Evolutionary conservation across 2,329 filamentous ascomycete species (phyloP).

Genomic region (Neurospora sp.): DNA sequence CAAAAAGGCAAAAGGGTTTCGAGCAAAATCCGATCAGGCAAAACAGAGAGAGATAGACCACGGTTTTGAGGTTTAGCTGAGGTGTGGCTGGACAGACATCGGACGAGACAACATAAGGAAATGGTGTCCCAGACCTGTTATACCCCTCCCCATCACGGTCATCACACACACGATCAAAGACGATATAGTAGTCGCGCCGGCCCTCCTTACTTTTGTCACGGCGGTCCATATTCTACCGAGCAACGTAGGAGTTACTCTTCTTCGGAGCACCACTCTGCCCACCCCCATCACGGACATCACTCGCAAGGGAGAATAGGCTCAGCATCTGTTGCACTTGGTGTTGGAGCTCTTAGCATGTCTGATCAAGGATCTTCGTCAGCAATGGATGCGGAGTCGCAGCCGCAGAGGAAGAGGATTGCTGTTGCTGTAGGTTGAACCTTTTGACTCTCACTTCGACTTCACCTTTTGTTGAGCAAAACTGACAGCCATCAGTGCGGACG

Average conservation of each 20-base stretch:
- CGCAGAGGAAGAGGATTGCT: slow-evolving; percentile 47
- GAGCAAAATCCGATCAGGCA: background rate
- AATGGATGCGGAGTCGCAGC: slow-evolving; percentile 30
- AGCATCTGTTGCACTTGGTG: slow-evolving; percentile 9
- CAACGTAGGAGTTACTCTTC: background rate
- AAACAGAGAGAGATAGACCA: background rate
- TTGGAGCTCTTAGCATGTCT: slow-evolving; percentile 27
- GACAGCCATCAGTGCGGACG: slow-evolving; percentile 59
- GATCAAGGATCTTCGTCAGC: slow-evolving; percentile 22
- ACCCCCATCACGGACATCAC: slow-evolving; percentile 1
- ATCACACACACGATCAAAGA: slow-evolving; percentile 13
- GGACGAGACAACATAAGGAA: background rate
- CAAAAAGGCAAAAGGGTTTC: background rate
- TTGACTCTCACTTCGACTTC: background rate
- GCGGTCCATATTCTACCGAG: slow-evolving; percentile 25
- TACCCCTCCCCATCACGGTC: slow-evolving; percentile 23
- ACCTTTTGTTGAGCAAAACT: background rate
- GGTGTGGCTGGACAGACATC: background rate
- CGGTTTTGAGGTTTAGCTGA: slow-evolving; percentile 1
- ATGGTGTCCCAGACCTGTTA: slow-evolving; percentile 36
- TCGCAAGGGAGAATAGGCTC: background rate
- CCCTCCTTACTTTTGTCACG: slow-evolving; percentile 28
- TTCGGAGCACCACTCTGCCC: background rate
- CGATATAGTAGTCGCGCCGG: slow-evolving; percentile 32
- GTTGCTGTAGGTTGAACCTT: slow-evolving; percentile 41